Conservation (phyloP, 768 basidiomycete species). For the Leccinum aurantiacum region DNA sequence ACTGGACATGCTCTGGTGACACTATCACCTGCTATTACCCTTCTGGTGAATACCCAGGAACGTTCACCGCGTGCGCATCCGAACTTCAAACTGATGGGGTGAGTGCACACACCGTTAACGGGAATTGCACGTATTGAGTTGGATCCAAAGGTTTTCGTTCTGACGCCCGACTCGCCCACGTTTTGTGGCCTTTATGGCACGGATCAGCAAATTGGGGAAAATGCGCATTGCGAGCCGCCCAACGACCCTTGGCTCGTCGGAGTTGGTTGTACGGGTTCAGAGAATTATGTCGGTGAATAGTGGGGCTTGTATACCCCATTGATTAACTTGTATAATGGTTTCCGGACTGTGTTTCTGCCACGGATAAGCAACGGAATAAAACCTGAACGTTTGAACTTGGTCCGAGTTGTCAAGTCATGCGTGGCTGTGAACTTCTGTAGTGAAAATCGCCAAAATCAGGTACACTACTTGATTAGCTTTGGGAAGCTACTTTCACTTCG, state of each 20-base stretch:
- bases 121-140: not conserved
- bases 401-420: too few relatives aligned
- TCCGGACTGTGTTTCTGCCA: not conserved
- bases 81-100: not conserved
- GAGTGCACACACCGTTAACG: not conserved
- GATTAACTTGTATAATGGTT: too few relatives aligned
- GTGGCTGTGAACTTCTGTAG: too few relatives aligned
- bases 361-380: too few relatives aligned
- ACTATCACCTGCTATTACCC: conserved; percentile 9
- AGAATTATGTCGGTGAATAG: not conserved
- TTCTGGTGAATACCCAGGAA: not conserved
- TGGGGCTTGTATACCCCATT: too few relatives aligned
- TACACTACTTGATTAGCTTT: not conserved
- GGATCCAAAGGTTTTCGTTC: not conserved
- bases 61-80: conserved; percentile 1
- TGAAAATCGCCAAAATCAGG: too few relatives aligned
- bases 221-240: not conserved
- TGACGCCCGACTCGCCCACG: not conserved
- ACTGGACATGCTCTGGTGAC: conserved; percentile 4
- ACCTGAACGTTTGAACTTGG: too few relatives aligned
- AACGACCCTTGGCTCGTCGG: conserved; percentile 1
- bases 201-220: not conserved
- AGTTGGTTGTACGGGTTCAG: too few relatives aligned
- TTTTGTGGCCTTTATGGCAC: not conserved
- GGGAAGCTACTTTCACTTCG: not conserved